Percentiles rank a stretch among this genome's conserved stretches.
These are phyloP conservation scores for Eucalyptus paniculata DNA, from an alignment of 345 rosid species.

Conservation along the genomic window DNA sequence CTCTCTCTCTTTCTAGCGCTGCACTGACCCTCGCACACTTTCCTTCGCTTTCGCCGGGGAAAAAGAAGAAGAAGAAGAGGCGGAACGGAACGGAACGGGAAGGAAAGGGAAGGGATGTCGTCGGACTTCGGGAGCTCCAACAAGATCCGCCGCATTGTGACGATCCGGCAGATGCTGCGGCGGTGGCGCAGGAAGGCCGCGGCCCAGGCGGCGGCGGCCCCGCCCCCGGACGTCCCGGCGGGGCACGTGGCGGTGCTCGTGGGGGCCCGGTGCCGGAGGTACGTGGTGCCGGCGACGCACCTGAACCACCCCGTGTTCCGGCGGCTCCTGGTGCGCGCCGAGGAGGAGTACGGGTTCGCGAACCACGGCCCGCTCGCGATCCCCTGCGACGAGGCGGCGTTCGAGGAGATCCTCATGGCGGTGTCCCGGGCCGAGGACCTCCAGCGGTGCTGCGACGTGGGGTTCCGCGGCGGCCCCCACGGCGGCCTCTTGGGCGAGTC, in stretches of 20 bases:
- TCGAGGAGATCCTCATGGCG: slow-evolving; percentile 52
- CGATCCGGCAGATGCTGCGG: slow-evolving; percentile 71
- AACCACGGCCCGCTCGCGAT: slow-evolving; percentile 56
- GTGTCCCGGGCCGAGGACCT: slow-evolving; percentile 40
- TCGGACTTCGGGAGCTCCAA: slow-evolving; percentile 25
- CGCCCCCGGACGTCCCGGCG: slow-evolving; percentile 58
- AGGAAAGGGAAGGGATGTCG: neutral
- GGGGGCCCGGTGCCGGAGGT: slow-evolving; percentile 41
- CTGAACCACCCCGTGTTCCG: slow-evolving; percentile 81
- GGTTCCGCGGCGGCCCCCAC: slow-evolving; percentile 1
- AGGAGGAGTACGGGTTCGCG: slow-evolving; percentile 81
- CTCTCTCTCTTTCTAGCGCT: neutral
- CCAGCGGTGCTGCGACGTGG: slow-evolving; percentile 45
- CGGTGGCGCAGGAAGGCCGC: slow-evolving; percentile 70
- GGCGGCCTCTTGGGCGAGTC: slow-evolving; percentile 28
- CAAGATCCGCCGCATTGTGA: slow-evolving; percentile 57
- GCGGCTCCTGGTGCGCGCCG: slow-evolving; percentile 51
- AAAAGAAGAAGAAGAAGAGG: neutral
- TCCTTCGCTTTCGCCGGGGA: neutral
- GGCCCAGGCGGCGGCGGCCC: slow-evolving; percentile 3
- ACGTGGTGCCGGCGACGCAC: slow-evolving; percentile 58
- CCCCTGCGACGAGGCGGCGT: slow-evolving; percentile 78
- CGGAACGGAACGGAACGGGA: neutral
- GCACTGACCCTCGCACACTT: neutral
- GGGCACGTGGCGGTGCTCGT: slow-evolving; percentile 85